phyloP scores from a whole-genome alignment of 805 yeast genomes.

The Starmera dryadoides region DNA sequence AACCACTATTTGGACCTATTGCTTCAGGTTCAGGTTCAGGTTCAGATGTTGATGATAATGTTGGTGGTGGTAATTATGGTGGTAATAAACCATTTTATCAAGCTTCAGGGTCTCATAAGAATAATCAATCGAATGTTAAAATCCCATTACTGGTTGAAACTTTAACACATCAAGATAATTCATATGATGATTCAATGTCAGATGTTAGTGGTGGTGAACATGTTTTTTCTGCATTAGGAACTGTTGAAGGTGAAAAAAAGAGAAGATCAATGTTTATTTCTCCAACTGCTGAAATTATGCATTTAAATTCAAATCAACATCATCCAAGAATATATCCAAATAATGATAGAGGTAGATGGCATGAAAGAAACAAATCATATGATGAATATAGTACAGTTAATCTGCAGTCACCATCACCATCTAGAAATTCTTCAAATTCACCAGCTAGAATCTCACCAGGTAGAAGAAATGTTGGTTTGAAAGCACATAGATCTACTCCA shows the following conservation, averaged over 20 bases:
- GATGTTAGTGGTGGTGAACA: slow-evolving; percentile 10
- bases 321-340: slow-evolving; percentile 29
- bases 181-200: slow-evolving; percentile 5
- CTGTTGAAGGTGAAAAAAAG: slow-evolving; percentile 13
- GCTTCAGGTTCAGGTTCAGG: not conserved
- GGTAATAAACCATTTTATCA: not conserved
- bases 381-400: slow-evolving; percentile 10
- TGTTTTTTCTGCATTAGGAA: slow-evolving; percentile 12
- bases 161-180: slow-evolving; percentile 3
- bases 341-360: slow-evolving; percentile 2
- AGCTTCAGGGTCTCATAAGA: not conserved
- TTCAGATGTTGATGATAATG: not conserved
- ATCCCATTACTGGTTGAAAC: not conserved
- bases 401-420: slow-evolving; percentile 14
- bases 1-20: not conserved
- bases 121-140: not conserved
- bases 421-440: slow-evolving; percentile 6
- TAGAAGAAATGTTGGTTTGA: not conserved
- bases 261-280: slow-evolving; percentile 54
- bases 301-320: slow-evolving; percentile 23
- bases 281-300: slow-evolving; percentile 72
- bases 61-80: not conserved
- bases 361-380: slow-evolving; percentile 3
- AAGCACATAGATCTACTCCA: slow-evolving; percentile 28
- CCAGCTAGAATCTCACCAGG: slow-evolving; percentile 3